Conservation (phyloP, 225 moss, liverwort and hornwort species). For the Sphagnum tenellum region DNA sequence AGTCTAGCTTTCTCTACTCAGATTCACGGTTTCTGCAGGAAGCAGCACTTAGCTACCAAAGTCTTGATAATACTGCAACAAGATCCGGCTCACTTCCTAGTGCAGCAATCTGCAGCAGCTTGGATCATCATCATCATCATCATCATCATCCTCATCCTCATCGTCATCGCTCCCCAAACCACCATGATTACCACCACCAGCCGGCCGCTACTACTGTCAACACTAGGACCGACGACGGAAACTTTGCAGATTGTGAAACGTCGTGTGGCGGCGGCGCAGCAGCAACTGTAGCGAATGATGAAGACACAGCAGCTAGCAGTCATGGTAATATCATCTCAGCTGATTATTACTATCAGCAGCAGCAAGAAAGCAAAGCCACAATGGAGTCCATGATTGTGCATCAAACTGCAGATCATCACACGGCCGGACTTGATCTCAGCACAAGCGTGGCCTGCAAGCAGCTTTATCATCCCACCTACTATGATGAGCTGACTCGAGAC, state of each 20-base stretch:
- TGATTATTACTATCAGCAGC: conserved; percentile 1
- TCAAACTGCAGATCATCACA: conserved; percentile 8
- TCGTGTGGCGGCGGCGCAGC: not conserved
- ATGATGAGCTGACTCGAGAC: conserved; percentile 15
- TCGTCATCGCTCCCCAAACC: conserved; percentile 42
- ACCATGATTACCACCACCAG: not conserved
- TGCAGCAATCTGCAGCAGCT: too few relatives aligned
- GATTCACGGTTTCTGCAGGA: conserved; percentile 7
- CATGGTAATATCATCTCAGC: conserved; percentile 19
- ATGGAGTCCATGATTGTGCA: conserved; percentile 15
- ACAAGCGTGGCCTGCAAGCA: conserved; percentile 13
- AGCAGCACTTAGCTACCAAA: conserved; percentile 16
- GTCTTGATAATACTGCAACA: conserved; percentile 13
- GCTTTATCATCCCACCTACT: conserved; percentile 14
- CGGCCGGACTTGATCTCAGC: not conserved
- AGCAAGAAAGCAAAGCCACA: conserved; percentile 8
- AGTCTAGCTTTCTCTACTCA: conserved; percentile 28
- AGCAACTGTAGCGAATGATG: conserved; percentile 29
- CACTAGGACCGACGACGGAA: conserved; percentile 34
- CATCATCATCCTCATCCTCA: conserved; percentile 10
- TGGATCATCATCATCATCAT: conserved; percentile 7
- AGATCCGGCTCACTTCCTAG: too few relatives aligned
- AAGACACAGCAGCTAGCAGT: conserved; percentile 25
- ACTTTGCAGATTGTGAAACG: conserved; percentile 50
- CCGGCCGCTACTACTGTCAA: too few relatives aligned